Evolutionary conservation across 2,329 filamentous ascomycete species (phyloP).

Genomic region (Epicoccum nigrum): DNA sequence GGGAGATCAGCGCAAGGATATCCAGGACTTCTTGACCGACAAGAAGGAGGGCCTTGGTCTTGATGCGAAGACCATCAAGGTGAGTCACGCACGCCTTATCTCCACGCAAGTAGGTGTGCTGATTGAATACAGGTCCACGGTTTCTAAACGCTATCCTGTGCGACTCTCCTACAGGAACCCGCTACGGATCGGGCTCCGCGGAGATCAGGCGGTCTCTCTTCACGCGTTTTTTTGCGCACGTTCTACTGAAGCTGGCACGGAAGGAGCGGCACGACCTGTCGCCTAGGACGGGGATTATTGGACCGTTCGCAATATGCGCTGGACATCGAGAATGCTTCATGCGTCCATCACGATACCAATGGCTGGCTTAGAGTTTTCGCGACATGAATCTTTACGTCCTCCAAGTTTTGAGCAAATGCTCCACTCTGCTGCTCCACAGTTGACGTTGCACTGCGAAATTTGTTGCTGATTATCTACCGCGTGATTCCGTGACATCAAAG

Average conservation of each 20-base stretch:
- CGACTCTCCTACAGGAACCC: slow-evolving; percentile 24
- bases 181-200: slow-evolving; percentile 2
- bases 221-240: slow-evolving; percentile 1
- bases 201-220: slow-evolving; percentile 9
- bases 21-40: slow-evolving; percentile 95
- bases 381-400: slow-evolving; percentile 13
- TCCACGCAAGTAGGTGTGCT: neutral
- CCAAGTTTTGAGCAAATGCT: slow-evolving; percentile 2
- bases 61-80: slow-evolving; percentile 97
- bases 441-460: slow-evolving; percentile 11
- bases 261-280: slow-evolving; percentile 15
- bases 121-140: slow-evolving; percentile 38
- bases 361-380: slow-evolving; percentile 17
- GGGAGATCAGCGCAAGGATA: slow-evolving; percentile 98
- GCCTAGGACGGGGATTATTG: slow-evolving; percentile 4
- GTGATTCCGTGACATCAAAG: too few relatives aligned
- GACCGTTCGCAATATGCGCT: slow-evolving; percentile 11
- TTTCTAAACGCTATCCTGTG: slow-evolving; percentile 36
- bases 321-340: slow-evolving; percentile 13
- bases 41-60: slow-evolving; percentile 94
- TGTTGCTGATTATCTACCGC: neutral
- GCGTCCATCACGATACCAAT: slow-evolving; percentile 16
- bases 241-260: slow-evolving; percentile 13
- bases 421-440: slow-evolving; percentile 8
- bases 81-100: slow-evolving; percentile 44